Conservation (phyloP, 768 basidiomycete species). For the Amanita jacksonii region DNA sequence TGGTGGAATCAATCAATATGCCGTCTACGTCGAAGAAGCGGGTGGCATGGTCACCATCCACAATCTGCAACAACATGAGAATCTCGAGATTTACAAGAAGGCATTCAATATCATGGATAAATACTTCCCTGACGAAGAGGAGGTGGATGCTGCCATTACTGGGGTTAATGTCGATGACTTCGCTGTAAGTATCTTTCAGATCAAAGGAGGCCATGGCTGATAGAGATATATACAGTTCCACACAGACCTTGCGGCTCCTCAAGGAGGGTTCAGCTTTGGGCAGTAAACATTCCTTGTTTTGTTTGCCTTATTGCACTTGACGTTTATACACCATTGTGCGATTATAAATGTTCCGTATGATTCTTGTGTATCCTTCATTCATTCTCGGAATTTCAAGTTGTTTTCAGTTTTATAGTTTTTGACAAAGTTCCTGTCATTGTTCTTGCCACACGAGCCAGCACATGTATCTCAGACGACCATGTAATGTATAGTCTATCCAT, state of each 20-base stretch:
- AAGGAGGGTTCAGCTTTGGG: slow-evolving; percentile 95
- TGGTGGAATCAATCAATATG: slow-evolving; percentile 86
- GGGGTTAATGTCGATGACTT: slow-evolving; percentile 66
- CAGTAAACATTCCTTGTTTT: slow-evolving; percentile 32
- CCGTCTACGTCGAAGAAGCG: slow-evolving; percentile 91
- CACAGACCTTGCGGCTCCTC: slow-evolving; percentile 76
- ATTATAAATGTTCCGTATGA: slow-evolving; percentile 4
- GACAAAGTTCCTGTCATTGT: no score
- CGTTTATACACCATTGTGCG: slow-evolving; percentile 4
- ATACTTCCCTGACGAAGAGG: slow-evolving; percentile 98
- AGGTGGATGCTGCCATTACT: slow-evolving; percentile 76
- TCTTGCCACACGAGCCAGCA: no score
- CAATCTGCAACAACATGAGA: slow-evolving; percentile 98
- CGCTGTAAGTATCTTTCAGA: slow-evolving; percentile 40
- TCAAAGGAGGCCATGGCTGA: slow-evolving; percentile 8
- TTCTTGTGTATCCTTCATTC: neutral
- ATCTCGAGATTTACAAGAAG: slow-evolving; percentile 99
- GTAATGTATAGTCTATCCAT: no score
- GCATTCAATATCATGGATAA: slow-evolving; percentile 98
- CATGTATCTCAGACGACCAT: no score
- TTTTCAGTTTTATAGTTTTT: no score
- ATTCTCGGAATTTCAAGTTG: neutral
- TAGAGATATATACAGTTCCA: slow-evolving; percentile 54
- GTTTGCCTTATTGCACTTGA: slow-evolving; percentile 1
- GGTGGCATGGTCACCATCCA: slow-evolving; percentile 99